Evolutionary conservation across 768 basidiomycete species (phyloP), one percentile per base, ranked within the genome.

Genomic region (Leccinum subtestaceum): DNA sequence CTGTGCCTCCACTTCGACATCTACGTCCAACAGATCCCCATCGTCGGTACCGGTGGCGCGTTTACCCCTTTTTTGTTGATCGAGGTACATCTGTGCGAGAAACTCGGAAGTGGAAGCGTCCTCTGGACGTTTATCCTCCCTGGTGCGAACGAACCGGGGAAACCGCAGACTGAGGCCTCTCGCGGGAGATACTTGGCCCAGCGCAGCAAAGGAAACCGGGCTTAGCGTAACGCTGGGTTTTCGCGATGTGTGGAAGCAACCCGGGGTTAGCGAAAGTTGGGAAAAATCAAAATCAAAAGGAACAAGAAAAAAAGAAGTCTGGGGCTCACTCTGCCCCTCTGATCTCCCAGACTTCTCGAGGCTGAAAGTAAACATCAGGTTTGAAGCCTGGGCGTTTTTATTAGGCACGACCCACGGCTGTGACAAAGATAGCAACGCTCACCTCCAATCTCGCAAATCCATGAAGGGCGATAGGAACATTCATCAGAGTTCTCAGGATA

Each of bases 311-410:
- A 43, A 43, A 43, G 17, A n/a, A 45, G 43, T 6, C 19, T 43
- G 43, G 43, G 43, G 29, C 78, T 70, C 62, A 84, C 87, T 89
- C 86, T 59, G 89, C 87, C 40, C 88, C 86, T 27, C 84, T 82
- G 58, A 96, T 89, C 75, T 97, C 94, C 95, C 95, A 97, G 15
- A 94, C 91, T 68, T 90, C 85, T 57, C 76, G 75, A 19, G 89
- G 88, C 62, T 78, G 80, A 68, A 91, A 89, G 70, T 85, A 91
- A 38, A 88, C 81, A 56, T 85, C 78, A 3, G 89, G 88, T 55
- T 65, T 79, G 60, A 85, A 83, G 2, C 84, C 87, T 88, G 48
- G 40, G 62, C 50, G 13, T 3, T 8, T 9, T 31, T 29, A 27
- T 50, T 52, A 34, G 60, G 43, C 46, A 45, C 54, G 47, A 15